Base-by-base conservation (phyloP, 2,329 filamentous ascomycete genomes). In the Aspergillus quadrilineatus region DNA sequence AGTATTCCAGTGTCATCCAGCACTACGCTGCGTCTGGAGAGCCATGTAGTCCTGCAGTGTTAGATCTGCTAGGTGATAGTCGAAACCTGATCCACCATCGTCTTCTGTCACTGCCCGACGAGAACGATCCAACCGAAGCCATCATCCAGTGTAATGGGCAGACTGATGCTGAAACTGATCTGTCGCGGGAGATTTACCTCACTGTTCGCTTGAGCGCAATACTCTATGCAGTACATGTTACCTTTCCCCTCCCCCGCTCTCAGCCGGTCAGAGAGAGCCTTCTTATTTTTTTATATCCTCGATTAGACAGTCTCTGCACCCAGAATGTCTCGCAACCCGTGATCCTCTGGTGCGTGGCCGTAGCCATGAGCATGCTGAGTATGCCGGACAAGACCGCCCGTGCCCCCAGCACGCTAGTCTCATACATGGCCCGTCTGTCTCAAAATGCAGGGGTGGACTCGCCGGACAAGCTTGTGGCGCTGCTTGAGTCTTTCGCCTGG, bases 51-150 rank as follows among this genome's bases (percentile, higher is more conserved):
- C 52, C 52, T 3, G 37, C 12, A 26, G 36, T 50, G 9, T 15
- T 55, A n/a, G 36, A 49, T 17, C 22, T 44, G 22, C 28, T 55
- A 12, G 52, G 52, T 6, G 52, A 55, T 28, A 43, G 28, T 17
- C 37, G 52, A 6, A 55, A 55, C 22, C 36, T 36, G 10, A 46
- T 55, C 9, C 52, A 55, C 52, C 52, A 55, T 39, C 45, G 36
- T 1, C 37, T 55, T 5, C 34, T 55, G 7, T 55, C 52, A 7
- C 15, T 55, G 10, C 52, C 52, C 4, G 10, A 55, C 14, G 52
- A 55, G 15, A 15, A 36, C 5, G 45, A 49, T 45, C 37, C 28
- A 0, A 7, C 36, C 4, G 52, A 55, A 7, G 7, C n/a, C 10
- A 44, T 49, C n/a, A 14, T 55, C 4, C 14, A 49, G 29, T 43